Evolutionary conservation across 352 stramenopile species (phyloP), one percentile per base, ranked within the genome.

Genomic region (Globisporangium solare): DNA sequence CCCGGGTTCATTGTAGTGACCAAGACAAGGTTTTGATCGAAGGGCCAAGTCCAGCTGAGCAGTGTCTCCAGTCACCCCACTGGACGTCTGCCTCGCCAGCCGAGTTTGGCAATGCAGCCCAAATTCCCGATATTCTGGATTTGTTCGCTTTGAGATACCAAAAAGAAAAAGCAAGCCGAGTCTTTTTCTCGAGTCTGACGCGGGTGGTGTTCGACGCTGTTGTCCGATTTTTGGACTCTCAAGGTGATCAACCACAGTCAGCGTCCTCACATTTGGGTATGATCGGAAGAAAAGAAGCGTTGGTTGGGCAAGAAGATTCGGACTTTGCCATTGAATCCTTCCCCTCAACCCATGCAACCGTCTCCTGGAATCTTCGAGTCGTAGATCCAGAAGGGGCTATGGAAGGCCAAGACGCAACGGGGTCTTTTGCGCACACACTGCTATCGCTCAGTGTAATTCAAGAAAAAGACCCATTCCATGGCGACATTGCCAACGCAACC

Each of bases 111-210:
- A 15, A 20, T 0, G 42, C 69, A 42, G 47, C 45, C n/a, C 59
- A 73, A 6, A 45, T 76, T n/a, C n/a, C 17, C 15, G 64, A 59
- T 41, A 12, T 76, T 12, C 40, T 61, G 10, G 60, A 81, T 35
- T 47, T 75, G 1, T 71, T 83, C 31, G 54, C 56, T 17, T 27
- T 70, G 14, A 71, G 73, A 12, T 49, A 41, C 24, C 69, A 56
- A 2, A 71, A 71, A 48, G 73, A 83, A 57, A 68, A 59, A 20
- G 4, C 41, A 31, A 62, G 32, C 37, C 41, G 46, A 8, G 55
- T 73, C 4, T 83, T 75, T 46, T 68, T 63, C 20, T 76, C 73
- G 6, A 68, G 75, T 32, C 8, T 71, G 5, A 75, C 67, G 15
- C 54, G 49, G 31, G 40, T 57, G 11, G 13, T 81, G 18, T 78